A percentile compares a stretch with the other conserved stretches of the same genome.
Evolutionary conservation across 805 yeast species (phyloP).

Genomic region (Kluyveromyces siamensis): DNA sequence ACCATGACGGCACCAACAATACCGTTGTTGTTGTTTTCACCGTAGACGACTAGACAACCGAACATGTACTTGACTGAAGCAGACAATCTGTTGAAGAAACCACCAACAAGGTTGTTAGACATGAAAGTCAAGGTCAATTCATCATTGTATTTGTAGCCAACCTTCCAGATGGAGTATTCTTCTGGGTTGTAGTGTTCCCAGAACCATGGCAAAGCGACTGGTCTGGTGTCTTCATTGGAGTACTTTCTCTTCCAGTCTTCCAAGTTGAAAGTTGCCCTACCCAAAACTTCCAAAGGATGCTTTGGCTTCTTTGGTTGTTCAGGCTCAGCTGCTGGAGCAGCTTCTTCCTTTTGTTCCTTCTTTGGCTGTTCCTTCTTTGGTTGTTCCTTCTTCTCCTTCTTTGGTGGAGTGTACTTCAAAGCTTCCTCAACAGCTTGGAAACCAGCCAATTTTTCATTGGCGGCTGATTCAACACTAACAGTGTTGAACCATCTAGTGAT

Average conservation of each 20-base stretch:
- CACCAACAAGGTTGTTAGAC: conserved; percentile 96
- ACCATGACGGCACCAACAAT: conserved; percentile 87
- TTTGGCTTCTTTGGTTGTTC: conserved; percentile 63
- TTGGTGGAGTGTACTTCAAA: conserved; percentile 51
- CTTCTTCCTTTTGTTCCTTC: conserved; percentile 30
- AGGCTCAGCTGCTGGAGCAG: conserved; percentile 19
- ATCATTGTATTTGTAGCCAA: conserved; percentile 91
- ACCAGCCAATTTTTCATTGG: conserved; percentile 39
- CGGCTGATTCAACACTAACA: conserved; percentile 37
- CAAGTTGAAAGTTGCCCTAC: conserved; percentile 51
- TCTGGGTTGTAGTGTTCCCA: conserved; percentile 85
- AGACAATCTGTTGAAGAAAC: conserved; percentile 88
- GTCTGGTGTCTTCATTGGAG: conserved; percentile 95
- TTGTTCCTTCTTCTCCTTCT: conserved; percentile 47
- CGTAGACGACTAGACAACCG: conserved; percentile 86
- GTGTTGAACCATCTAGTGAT: conserved; percentile 69
- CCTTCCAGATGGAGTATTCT: conserved; percentile 92
- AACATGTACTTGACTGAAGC: conserved; percentile 87
- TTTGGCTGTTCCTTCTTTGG: conserved; percentile 33
- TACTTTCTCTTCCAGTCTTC: conserved; percentile 93
- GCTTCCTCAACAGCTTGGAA: conserved; percentile 57
- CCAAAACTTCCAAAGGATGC: conserved; percentile 83
- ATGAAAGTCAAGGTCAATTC: conserved; percentile 92
- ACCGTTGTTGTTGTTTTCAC: conserved; percentile 96
- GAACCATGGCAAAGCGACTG: conserved; percentile 90